phyloP scores from a whole-genome alignment of 352 stramenopile species.

The Globisporangium acanthophoron region DNA sequence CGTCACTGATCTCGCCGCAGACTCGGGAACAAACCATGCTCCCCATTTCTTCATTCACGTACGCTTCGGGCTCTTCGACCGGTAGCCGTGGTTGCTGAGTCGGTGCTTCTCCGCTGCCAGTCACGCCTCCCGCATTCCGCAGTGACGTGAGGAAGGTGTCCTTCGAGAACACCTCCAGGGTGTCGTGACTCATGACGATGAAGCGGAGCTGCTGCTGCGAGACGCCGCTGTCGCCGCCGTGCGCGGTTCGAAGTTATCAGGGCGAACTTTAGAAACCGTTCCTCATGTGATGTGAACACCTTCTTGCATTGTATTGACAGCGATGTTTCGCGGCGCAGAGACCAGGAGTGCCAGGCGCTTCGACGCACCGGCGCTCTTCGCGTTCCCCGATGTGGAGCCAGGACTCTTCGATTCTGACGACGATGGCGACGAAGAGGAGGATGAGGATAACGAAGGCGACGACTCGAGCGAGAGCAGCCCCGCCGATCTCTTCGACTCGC shows the following conservation, averaged over 20 bases:
- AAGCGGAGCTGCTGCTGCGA: no score
- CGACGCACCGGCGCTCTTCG: slow-evolving; percentile 20
- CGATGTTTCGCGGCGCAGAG: slow-evolving; percentile 5
- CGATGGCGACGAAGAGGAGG: slow-evolving; percentile 17
- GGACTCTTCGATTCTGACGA: slow-evolving; percentile 20
- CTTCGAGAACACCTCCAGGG: slow-evolving; percentile 64
- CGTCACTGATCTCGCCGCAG: neutral
- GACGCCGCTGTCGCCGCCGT: no score
- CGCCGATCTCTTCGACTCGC: slow-evolving; percentile 30
- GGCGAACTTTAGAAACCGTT: no score
- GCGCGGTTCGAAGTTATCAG: no score
- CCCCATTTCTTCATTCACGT: slow-evolving; percentile 1
- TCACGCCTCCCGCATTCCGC: slow-evolving; percentile 25
- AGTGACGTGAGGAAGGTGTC: slow-evolving; percentile 77
- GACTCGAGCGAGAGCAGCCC: slow-evolving; percentile 23
- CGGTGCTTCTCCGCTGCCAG: slow-evolving; percentile 5
- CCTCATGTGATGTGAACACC: no score
- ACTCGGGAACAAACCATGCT: neutral
- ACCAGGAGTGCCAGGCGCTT: neutral
- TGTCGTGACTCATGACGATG: slow-evolving; percentile 33
- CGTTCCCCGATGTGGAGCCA: slow-evolving; percentile 21
- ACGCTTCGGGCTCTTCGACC: slow-evolving; percentile 47
- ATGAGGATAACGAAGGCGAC: slow-evolving; percentile 11
- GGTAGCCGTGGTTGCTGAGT: slow-evolving; percentile 7
- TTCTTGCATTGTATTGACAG: neutral